Percentiles rank a stretch among this genome's conserved stretches.
phyloP scores from a whole-genome alignment of 169 alveolate genomes.

The Plasmodium malariae region DNA sequence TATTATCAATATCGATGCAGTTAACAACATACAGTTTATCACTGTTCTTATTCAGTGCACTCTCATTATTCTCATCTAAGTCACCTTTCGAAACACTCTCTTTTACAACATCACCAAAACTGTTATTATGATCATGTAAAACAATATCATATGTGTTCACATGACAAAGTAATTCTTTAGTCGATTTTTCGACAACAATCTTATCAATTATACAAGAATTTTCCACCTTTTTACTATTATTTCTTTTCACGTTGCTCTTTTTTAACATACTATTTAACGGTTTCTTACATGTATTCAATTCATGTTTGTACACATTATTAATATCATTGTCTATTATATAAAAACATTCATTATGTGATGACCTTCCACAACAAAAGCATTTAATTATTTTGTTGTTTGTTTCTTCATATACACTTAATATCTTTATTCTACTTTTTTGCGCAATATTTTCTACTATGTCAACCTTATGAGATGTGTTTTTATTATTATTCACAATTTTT shows the following conservation, averaged over 20 bases:
- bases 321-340: conserved; percentile 27
- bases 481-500: too few species aligned
- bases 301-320: neutral
- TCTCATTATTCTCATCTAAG: neutral
- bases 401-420: conserved; percentile 34
- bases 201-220: too few species aligned
- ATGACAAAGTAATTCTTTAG: too few species aligned
- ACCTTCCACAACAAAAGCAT: conserved; percentile 65
- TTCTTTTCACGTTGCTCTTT: neutral
- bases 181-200: too few species aligned
- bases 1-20: too few species aligned
- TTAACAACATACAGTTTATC: too few species aligned
- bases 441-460: neutral
- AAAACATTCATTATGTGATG: conserved; percentile 52
- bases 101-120: neutral
- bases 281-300: conserved; percentile 1
- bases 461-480: too few species aligned
- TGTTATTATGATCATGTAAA: neutral
- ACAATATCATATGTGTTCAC: conserved; percentile 6
- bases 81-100: neutral
- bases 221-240: neutral
- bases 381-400: conserved; percentile 24
- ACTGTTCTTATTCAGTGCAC: neutral
- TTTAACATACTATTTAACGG: neutral
- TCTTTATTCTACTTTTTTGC: neutral